A percentile compares a stretch with the other conserved stretches of the same genome.
phyloP scores from a whole-genome alignment of 768 basidiomycete species.

The Tricholoma furcatifolium region DNA sequence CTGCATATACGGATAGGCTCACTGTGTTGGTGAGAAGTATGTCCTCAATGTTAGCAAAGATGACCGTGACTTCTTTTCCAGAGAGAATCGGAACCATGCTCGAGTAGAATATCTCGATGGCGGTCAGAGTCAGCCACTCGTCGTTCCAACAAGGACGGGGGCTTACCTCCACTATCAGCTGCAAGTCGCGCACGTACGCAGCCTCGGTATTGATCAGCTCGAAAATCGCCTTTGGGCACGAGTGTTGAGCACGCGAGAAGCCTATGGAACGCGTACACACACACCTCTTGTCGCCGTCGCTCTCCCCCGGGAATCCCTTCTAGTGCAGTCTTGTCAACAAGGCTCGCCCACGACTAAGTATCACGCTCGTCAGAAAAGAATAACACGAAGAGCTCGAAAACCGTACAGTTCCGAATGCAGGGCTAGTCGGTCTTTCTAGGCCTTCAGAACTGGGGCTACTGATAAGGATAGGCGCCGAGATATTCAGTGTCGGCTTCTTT shows the following conservation, averaged over 20 bases:
- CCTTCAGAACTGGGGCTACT: conserved; percentile 29
- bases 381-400: conserved; percentile 12
- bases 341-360: conserved; percentile 84
- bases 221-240: conserved; percentile 69
- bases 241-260: not conserved
- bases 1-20: conserved; percentile 18
- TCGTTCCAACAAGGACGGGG: not conserved
- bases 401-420: conserved; percentile 67
- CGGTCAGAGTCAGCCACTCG: conserved; percentile 2
- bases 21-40: conserved; percentile 88
- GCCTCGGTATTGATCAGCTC: conserved; percentile 91
- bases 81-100: conserved; percentile 72
- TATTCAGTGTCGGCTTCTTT: conserved; percentile 43
- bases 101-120: conserved; percentile 86
- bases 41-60: conserved; percentile 95
- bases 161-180: conserved; percentile 85
- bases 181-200: conserved; percentile 88
- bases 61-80: conserved; percentile 70
- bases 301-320: conserved; percentile 78
- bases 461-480: conserved; percentile 65
- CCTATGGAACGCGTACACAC: not conserved
- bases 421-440: conserved; percentile 46
- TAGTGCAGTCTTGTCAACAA: conserved; percentile 82
- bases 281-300: conserved; percentile 84
- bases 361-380: not conserved